Evolutionary conservation across 73 alveolate genomes (phyloP).

Genomic region (Durusdinium trenchii): DNA sequence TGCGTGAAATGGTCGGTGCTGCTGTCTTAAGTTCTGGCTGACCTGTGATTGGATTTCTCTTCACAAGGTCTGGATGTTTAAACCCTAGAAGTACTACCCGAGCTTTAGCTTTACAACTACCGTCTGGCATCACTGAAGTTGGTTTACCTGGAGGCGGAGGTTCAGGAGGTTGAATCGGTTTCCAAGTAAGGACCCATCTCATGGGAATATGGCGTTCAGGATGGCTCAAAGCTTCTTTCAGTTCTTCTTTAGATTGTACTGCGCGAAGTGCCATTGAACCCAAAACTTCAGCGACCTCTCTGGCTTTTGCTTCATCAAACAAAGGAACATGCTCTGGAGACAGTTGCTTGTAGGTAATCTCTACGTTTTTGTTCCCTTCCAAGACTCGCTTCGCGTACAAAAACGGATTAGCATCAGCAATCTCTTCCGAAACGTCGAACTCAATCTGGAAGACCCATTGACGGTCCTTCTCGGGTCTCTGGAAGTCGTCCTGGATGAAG

Average conservation of each 20-base stretch:
- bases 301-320: conserved; percentile 62
- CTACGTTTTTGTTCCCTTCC: conserved; percentile 31
- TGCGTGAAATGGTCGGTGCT: conserved; percentile 22
- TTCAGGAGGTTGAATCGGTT: conserved; percentile 5
- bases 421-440: conserved; percentile 4
- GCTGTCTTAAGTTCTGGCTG: conserved; percentile 8
- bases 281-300: conserved; percentile 30
- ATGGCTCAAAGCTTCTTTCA: neutral
- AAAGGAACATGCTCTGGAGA: neutral
- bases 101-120: conserved; percentile 30
- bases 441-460: conserved; percentile 18
- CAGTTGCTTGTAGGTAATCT: neutral
- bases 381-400: conserved; percentile 37
- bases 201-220: conserved; percentile 62
- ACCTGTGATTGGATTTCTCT: conserved; percentile 17
- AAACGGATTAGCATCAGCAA: neutral
- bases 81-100: conserved; percentile 33
- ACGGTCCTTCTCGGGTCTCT: neutral
- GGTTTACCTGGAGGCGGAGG: conserved; percentile 12
- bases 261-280: conserved; percentile 41
- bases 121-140: neutral
- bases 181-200: conserved; percentile 74
- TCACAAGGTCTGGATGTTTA: conserved; percentile 26
- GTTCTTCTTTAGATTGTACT: neutral
- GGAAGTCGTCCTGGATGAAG: neutral